Conservation (phyloP, 768 basidiomycete genomes). For the Antrodiella citrinella region DNA sequence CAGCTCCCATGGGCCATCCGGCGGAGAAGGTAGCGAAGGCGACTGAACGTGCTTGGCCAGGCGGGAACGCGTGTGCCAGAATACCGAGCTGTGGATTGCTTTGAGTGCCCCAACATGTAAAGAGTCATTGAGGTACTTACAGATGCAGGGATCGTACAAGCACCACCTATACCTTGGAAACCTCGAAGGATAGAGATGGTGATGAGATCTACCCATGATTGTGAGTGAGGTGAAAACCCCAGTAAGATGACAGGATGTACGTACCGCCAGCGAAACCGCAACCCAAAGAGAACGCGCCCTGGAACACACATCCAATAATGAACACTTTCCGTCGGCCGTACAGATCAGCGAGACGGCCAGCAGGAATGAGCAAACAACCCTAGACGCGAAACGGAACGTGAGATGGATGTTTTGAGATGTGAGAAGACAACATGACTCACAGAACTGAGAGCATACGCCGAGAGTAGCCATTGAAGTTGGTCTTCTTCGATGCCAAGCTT, state of each 20-base stretch:
- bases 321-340: slow-evolving; percentile 68
- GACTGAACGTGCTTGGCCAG: slow-evolving; percentile 52
- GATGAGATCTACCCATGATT: slow-evolving; percentile 37
- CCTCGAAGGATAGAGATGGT: slow-evolving; percentile 65
- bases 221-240: slow-evolving; percentile 2
- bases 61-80: slow-evolving; percentile 68
- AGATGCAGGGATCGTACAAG: slow-evolving; percentile 67
- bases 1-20: slow-evolving; percentile 75
- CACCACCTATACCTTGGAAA: slow-evolving; percentile 68
- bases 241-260: not conserved
- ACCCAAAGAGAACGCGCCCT: slow-evolving; percentile 49
- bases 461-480: slow-evolving; percentile 56
- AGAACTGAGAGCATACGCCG: slow-evolving; percentile 60
- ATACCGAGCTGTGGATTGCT: slow-evolving; percentile 54
- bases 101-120: not conserved
- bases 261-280: slow-evolving; percentile 55
- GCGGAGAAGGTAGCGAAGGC: slow-evolving; percentile 81
- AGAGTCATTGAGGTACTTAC: not conserved
- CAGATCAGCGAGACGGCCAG: slow-evolving; percentile 69
- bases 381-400: slow-evolving; percentile 16
- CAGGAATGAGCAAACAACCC: slow-evolving; percentile 72
- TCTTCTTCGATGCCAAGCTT: slow-evolving; percentile 40
- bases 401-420: not conserved
- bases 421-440: slow-evolving; percentile 24
- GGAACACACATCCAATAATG: slow-evolving; percentile 45